Base-by-base conservation (phyloP, 2,329 filamentous ascomycete genomes). In the Pseudogymnoascus pannorum region DNA sequence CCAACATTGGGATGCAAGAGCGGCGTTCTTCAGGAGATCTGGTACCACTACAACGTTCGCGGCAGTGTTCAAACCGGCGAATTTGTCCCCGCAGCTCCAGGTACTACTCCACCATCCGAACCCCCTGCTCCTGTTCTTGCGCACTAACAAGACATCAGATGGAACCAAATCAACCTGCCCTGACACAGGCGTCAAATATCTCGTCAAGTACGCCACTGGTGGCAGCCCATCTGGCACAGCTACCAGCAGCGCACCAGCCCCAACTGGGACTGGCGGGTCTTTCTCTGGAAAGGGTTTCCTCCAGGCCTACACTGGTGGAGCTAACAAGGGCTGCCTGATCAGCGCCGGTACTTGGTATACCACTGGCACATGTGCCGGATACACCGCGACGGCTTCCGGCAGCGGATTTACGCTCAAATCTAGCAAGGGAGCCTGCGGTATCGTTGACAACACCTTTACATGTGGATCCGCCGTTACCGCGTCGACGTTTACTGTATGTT, bases 261-360 rank as follows among this genome's bases (percentile, higher is more conserved):
- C 68, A 58, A 72, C 69, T 4, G 66, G 67, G 1, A 64, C 48
- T 20, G 48, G 5, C 3, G 48, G 3, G 3, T 9, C 68, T 26
- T 74, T 75, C 59, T 72, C 75, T n/a, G 86, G 86, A 1, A 79
- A 75, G 31, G 87, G 87, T 0, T 81, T 80, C 66, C 71, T 89
- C 40, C 80, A 85, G 60, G 84, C 87, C 2, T 69, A 78, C 24
- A 75, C 77, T 3, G 71, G 74, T 16, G 79, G 81, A 3, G 69
- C 69, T n/a, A 70, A 75, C 57, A 78, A 76, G 6, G 87, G 87
- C n/a, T 90, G 86, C 66, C 78, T 90, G 62, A 90, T 89, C 69
- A 80, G 80, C 61, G 77, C 74, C 8, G 87, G 87, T 0, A 83
- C 80, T 0, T 91, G 87, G 87, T 90, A 87, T 69, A 79, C 79